Percentiles rank a stretch among this genome's conserved stretches.
Evolutionary conservation across 2,329 filamentous ascomycete species (phyloP).

Genomic region (Cryphonectria parasitica): DNA sequence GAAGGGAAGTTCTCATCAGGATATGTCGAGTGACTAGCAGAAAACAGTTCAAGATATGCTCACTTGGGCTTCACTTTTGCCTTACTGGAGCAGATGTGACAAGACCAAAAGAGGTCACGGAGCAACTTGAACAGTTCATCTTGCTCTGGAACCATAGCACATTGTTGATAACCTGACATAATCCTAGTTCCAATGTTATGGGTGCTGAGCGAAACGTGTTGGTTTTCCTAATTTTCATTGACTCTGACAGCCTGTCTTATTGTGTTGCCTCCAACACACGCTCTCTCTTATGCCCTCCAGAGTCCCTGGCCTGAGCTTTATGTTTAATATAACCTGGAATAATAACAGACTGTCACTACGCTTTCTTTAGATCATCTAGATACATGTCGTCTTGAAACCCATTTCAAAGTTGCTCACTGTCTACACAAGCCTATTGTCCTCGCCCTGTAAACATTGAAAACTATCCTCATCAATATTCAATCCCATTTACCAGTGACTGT

Average conservation of each 20-base stretch:
- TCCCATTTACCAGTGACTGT: background rate
- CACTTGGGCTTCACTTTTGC: background rate
- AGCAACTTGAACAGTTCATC: background rate
- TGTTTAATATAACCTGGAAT: background rate
- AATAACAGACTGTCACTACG: background rate
- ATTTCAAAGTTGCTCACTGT: background rate
- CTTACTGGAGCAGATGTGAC: background rate
- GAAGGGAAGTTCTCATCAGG: background rate
- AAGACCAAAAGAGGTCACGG: background rate
- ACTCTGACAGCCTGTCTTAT: background rate
- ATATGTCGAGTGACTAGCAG: background rate
- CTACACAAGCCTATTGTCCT: background rate
- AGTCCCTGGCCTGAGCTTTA: background rate
- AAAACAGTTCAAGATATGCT: background rate
- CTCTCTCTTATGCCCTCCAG: background rate
- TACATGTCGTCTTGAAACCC: background rate
- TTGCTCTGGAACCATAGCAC: background rate
- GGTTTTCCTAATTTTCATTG: background rate
- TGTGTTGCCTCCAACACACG: too few species aligned
- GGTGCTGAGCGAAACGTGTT: background rate
- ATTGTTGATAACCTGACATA: too few species aligned
- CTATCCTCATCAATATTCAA: background rate
- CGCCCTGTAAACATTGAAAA: background rate
- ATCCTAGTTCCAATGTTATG: too few species aligned
- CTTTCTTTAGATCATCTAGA: too few species aligned